Base-by-base conservation (phyloP, 805 yeast genomes). In the Lachancea meyersii region DNA sequence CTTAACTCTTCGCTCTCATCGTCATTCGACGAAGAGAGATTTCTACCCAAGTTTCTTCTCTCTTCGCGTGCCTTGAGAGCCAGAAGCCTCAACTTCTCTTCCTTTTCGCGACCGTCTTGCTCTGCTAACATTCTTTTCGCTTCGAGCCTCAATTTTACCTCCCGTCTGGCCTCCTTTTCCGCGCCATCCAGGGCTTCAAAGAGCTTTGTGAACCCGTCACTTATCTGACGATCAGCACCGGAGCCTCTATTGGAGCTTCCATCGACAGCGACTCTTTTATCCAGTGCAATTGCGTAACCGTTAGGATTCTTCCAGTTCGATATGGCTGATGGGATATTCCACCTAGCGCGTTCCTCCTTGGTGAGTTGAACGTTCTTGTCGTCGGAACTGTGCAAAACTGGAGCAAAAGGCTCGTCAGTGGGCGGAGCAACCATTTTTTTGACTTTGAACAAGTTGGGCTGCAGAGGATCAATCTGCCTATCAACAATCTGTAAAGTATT, bases 251-350 rank as follows among this genome's bases (percentile, higher is more conserved):
- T 61, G 23, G 60, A 63, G 2, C 70, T 64, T 0, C 70, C 71
- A 42, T 69, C 73, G 11, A 74, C 72, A 2, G 78, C 72, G 43
- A 86, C 68, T 46, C 97, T 69, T 54, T 83, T 85, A 42, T 88
- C 95, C 31, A 89, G 62, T 1, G 83, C 79, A 35, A 89, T 80
- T 1, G 95, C 79, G 57, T 79, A 86, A 1, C 97, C 97, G 52
- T 85, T 83, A 14, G 89, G 86, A 61, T 93, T 93, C 61, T 88
- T 89, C 97, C 97, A 93, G 60, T 86, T 87, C 1, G 97, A 91
- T 0, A 91, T 76, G 1, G 94, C 86, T 0, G 95, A 80, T 0
- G 97, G 97, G 23, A 93, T 87, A 37, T 74, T 72, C 96, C 97
- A 91, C 47, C 76, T 73, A 21, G 75, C 77, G 49, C 79, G 84